phyloP scores from a whole-genome alignment of 805 yeast species.

The Hyphopichia homilentoma region DNA sequence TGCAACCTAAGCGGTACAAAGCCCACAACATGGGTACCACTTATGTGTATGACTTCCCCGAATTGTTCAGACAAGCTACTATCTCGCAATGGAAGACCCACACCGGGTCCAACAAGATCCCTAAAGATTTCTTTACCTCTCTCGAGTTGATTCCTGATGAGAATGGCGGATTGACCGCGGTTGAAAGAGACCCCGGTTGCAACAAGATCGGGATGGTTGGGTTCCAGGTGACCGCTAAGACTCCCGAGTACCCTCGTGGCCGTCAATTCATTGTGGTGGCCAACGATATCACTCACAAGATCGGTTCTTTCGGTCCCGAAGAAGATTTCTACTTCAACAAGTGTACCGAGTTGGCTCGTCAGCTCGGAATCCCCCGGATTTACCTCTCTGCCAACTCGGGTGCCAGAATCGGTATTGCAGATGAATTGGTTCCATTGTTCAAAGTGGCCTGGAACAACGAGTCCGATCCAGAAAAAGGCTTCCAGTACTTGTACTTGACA shows the following conservation, averaged over 20 bases:
- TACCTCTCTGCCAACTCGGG: conserved; percentile 98
- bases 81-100: conserved; percentile 77
- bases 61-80: conserved; percentile 91
- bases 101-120: conserved; percentile 53
- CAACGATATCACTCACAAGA: conserved; percentile 94
- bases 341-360: conserved; percentile 89
- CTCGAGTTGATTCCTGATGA: conserved; percentile 85
- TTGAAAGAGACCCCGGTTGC: conserved; percentile 94
- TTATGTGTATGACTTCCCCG: conserved; percentile 98
- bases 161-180: conserved; percentile 75
- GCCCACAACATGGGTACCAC: conserved; percentile 99
- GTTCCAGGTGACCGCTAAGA: conserved; percentile 83
- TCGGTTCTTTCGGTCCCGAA: conserved; percentile 97
- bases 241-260: conserved; percentile 96
- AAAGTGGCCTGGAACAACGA: conserved; percentile 91
- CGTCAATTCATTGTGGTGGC: conserved; percentile 92
- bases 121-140: conserved; percentile 73
- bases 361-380: conserved; percentile 89
- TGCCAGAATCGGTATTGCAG: conserved; percentile 98
- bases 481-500: conserved; percentile 80
- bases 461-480: conserved; percentile 75
- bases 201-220: conserved; percentile 98
- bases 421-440: conserved; percentile 84
- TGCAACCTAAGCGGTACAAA: conserved; percentile 97
- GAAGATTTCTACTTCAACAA: conserved; percentile 91